Evolutionary conservation across 192 early-diverging fungal genomes (phyloP).

Genomic region (Umbelopsis ramanniana): DNA sequence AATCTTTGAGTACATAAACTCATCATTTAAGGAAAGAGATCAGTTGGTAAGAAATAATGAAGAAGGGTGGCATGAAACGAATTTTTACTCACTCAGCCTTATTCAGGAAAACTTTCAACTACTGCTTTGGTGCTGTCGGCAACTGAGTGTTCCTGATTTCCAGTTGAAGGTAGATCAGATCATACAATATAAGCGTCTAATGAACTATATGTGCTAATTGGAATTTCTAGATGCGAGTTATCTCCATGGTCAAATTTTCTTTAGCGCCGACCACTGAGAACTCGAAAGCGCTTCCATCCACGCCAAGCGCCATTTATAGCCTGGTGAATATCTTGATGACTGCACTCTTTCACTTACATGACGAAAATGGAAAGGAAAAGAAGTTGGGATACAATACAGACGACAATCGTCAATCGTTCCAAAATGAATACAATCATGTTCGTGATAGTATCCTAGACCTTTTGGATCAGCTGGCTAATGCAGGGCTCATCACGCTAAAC

Average conservation of each 20-base stretch:
- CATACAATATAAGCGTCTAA: not conserved
- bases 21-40: conserved; percentile 27
- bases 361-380: not conserved
- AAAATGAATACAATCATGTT: conserved; percentile 13
- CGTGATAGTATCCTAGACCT: conserved; percentile 21
- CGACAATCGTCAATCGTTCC: not conserved
- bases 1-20: conserved; percentile 44
- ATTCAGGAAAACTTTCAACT: conserved; percentile 43
- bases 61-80: not conserved
- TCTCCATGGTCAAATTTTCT: conserved; percentile 27
- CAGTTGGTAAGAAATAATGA: conserved; percentile 25
- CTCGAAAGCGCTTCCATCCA: conserved; percentile 29
- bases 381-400: not conserved
- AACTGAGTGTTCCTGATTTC: conserved; percentile 26
- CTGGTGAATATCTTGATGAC: conserved; percentile 42
- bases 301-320: conserved; percentile 35
- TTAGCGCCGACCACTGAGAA: conserved; percentile 21
- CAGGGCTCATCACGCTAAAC: conserved; percentile 2
- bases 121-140: conserved; percentile 38
- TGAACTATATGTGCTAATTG: not conserved
- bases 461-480: conserved; percentile 26
- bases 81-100: not conserved
- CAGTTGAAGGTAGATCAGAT: conserved; percentile 34
- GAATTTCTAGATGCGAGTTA: conserved; percentile 30
- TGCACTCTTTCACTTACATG: conserved; percentile 28